phyloP scores from a whole-genome alignment of 1,284 basidiomycete genomes.

The Melampsora abietis-canadensis region DNA sequence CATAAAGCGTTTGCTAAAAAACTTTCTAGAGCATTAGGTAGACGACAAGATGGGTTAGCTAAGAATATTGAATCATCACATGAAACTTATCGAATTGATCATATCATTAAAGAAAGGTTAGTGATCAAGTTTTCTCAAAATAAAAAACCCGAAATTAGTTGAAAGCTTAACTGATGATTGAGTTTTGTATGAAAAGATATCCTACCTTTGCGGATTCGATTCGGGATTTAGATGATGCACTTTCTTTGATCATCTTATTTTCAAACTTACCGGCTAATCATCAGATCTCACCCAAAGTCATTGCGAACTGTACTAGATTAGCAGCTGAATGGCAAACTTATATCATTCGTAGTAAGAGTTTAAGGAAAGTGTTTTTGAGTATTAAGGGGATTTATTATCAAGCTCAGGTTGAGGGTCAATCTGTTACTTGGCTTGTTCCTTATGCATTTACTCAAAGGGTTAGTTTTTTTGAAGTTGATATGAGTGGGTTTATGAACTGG shows the following conservation, averaged over 20 bases:
- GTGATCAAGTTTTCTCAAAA: background rate
- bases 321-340: constrained; percentile 74
- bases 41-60: constrained; percentile 90
- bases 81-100: constrained; percentile 72
- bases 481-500: background rate
- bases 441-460: constrained; percentile 97
- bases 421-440: constrained; percentile 87
- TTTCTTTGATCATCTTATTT: constrained; percentile 92
- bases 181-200: constrained; percentile 69
- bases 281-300: constrained; percentile 75
- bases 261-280: constrained; percentile 73
- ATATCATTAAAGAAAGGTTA: constrained; percentile 94
- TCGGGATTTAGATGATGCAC: constrained; percentile 93
- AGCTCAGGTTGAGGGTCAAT: constrained; percentile 88
- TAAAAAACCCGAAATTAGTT: background rate
- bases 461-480: constrained; percentile 49
- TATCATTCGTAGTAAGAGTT: constrained; percentile 79
- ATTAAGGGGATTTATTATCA: constrained; percentile 99
- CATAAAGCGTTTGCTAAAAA: constrained; percentile 99
- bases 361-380: constrained; percentile 90
- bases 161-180: no score
- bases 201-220: constrained; percentile 94
- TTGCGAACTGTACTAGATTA: constrained; percentile 85
- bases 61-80: constrained; percentile 85
- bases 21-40: constrained; percentile 83